Evolutionary conservation across 2,329 filamentous ascomycete genomes (phyloP).

Genomic region (Lomentospora prolificans): DNA sequence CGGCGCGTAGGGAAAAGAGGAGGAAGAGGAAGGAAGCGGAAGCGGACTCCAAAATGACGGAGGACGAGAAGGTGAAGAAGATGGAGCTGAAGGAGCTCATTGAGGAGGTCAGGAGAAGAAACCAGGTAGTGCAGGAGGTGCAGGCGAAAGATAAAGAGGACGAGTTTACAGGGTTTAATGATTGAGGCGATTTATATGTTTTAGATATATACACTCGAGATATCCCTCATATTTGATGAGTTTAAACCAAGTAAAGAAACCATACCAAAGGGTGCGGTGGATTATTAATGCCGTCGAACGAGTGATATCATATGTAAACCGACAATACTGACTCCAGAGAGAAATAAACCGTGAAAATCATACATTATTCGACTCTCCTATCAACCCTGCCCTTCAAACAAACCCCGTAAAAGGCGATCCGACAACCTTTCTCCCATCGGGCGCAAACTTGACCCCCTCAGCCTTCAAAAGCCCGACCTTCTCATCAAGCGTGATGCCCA

Average conservation of each 20-base stretch:
- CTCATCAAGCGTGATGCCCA: conserved; percentile 50
- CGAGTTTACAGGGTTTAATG: conserved; percentile 52
- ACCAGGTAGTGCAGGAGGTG: conserved; percentile 22
- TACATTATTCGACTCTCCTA: neutral
- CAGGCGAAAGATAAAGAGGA: conserved; percentile 29
- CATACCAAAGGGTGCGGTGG: too few species aligned
- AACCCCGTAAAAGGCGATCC: conserved; percentile 44
- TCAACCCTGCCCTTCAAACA: conserved; percentile 13
- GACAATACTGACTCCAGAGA: too few species aligned
- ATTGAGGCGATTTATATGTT: conserved; percentile 18
- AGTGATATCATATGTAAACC: too few species aligned
- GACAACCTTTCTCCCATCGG: conserved; percentile 42
- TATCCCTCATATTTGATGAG: neutral
- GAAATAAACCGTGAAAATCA: neutral
- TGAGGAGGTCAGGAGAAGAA: conserved; percentile 50
- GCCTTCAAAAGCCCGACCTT: conserved; percentile 51
- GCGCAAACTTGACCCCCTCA: conserved; percentile 58
- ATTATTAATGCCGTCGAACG: too few species aligned
- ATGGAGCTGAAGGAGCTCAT: conserved; percentile 56
- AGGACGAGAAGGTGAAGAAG: conserved; percentile 55
- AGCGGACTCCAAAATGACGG: conserved; percentile 55
- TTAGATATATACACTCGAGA: neutral
- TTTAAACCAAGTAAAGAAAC: neutral
- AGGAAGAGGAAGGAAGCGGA: conserved; percentile 55
- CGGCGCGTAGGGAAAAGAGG: conserved; percentile 54